Base-by-base conservation (phyloP, 2,329 filamentous ascomycete species). In the Neocatenulostroma microsporum region DNA sequence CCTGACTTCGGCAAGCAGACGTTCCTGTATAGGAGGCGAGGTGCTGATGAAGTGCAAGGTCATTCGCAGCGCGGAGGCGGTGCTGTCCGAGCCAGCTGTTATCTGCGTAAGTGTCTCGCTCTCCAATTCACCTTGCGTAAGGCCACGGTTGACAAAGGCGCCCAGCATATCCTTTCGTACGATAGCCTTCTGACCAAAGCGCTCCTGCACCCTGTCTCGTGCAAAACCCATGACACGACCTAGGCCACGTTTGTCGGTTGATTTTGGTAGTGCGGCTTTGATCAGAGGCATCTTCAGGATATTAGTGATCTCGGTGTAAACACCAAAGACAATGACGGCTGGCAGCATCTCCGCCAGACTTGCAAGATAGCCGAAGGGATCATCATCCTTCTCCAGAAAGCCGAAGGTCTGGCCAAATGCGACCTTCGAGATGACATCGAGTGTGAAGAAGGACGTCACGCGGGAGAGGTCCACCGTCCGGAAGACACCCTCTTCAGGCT, bases 21-120 rank as follows among this genome's bases (percentile, higher is more conserved):
- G 67, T 3, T 45, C 38, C 39, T 69, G 63, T 1, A 73, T 64
- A 1, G 58, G 59, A 0, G 69, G 68, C 17, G 64, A 68, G n/a
- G 66, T 71, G 15, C 69, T 64, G 37, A 78, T 51, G 49, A 72
- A 65, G 15, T 77, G 62, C 37, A 78, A 44, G 1, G 67, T 73
- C 24, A 67, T 61, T 2, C 74, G 67, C 8, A 79, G 65, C 2
- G 66, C 66, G 0, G 70, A 73, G 0, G 75, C 72, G 0, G 73
- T 74, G 1, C 72, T 76, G 41, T 78, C 74, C 0, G 72, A 72
- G 3, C 74, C 75, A 4, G 73, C 74, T 4, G 74, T 60, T 26
- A 70, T 68, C 39, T 68, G 64, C 10, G 66, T 57, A 4, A 68
- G 43, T 1, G 60, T 63, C 42, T 70, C 67, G 42, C 55, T 64